These are phyloP conservation scores for Hydnomerulius pinastri DNA, from an alignment of 768 basidiomycete species.

Conservation along the genomic window DNA sequence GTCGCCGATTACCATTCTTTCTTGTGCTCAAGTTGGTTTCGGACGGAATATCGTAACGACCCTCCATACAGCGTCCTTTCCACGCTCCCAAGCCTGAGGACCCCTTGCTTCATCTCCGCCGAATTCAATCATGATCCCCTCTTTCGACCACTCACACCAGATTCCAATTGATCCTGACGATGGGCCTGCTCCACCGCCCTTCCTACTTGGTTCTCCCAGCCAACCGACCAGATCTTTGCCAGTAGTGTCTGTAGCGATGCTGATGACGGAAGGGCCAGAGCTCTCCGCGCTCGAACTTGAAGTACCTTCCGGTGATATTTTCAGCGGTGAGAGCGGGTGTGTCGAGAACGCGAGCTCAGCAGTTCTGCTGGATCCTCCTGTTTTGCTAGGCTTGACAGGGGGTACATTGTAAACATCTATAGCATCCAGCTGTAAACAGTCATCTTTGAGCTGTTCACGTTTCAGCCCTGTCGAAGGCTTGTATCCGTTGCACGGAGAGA, in stretches of 20 bases:
- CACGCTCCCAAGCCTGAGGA: conserved; percentile 85
- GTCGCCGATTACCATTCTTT: neutral
- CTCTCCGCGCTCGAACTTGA: conserved; percentile 4
- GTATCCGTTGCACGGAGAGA: conserved; percentile 65
- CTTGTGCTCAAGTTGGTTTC: conserved; percentile 8
- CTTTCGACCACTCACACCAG: conserved; percentile 89
- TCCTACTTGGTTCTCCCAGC: conserved; percentile 86
- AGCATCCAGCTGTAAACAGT: conserved; percentile 59
- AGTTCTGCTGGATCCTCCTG: conserved; percentile 40
- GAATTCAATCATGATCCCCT: conserved; percentile 86
- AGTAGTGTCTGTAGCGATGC: conserved; percentile 50
- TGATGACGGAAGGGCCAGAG: conserved; percentile 38
- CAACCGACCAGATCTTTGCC: conserved; percentile 76
- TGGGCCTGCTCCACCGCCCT: conserved; percentile 88
- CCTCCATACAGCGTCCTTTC: conserved; percentile 80
- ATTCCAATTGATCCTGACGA: conserved; percentile 85
- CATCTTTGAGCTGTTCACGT: conserved; percentile 49
- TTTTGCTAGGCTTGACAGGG: conserved; percentile 28
- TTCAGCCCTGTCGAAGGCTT: conserved; percentile 50
- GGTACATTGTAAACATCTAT: conserved; percentile 83
- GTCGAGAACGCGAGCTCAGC: conserved; percentile 58
- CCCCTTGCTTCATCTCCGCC: conserved; percentile 77
- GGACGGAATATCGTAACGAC: conserved; percentile 64
- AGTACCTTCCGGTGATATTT: conserved; percentile 38
- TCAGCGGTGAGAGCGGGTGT: conserved; percentile 58